Evolutionary conservation across 768 basidiomycete species (phyloP), one percentile per base, ranked within the genome.

Genomic region (Tulasnella calospora): DNA sequence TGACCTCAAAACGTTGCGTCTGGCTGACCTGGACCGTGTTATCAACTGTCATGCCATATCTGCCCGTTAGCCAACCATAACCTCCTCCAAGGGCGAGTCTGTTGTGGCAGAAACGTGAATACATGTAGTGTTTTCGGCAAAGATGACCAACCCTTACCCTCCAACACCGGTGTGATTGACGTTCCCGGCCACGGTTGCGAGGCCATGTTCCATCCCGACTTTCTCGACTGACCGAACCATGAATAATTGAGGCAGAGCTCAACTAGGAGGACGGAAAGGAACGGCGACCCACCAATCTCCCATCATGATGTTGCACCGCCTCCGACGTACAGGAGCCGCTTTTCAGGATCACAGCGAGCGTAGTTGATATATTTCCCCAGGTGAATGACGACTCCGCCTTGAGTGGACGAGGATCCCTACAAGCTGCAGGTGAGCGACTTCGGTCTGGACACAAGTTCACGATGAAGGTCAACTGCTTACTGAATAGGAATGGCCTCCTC

Each of bases 71-170:
- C 85, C 84, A 89, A 17, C 89, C 89, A 78, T 86, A 89, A 2
- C 89, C 89, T 10, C 89, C 89, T 46, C 89, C 89, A 17, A 90
- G 83, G 17, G 84, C 84, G 4, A 89, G 85, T 5, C 88, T 55
- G 19, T 5, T 9, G 71, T 41, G 13, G 9, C 12, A 35, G 27
- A 71, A 36, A 17, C 9, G 10, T 36, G 0, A 40, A 72, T 33
- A 1, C 15, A 72, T 51, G 21, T 5, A 19, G 12, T 8, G 1
- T 2, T 35, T 3, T 40, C 19, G 21, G 2, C 19, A n/a, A 71
- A 71, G 35, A 17, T 17, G n/a, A 12, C 8, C 10, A 33, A 6
- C 41, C 38, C 27, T n/a, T 72, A 72, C 71, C 71, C 71, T 46
- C 71, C 76, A 36, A 77, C 76, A 38, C 76, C 76, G 30, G 47